phyloP scores from a whole-genome alignment of 352 stramenopile genomes.

The Globisporangium spiculum region DNA sequence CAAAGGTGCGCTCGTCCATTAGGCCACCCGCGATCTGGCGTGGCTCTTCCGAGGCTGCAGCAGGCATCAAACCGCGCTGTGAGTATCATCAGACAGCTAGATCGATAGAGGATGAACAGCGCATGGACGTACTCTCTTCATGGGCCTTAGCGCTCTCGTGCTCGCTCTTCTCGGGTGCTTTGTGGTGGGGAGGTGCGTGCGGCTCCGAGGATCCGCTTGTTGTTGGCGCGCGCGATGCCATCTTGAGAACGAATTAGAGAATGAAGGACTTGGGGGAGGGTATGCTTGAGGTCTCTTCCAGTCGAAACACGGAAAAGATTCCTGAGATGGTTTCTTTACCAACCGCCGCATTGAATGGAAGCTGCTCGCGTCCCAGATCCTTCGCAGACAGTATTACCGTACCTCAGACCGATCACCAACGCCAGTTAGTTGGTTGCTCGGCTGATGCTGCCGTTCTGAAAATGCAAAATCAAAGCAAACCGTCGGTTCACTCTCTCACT shows the following conservation, averaged over 20 bases:
- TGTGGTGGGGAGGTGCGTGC: not conserved
- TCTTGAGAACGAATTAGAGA: not conserved
- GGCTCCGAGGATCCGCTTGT: conserved; percentile 13
- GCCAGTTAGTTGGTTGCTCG: not conserved
- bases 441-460: too few relatives aligned
- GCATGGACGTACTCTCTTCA: not conserved
- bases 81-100: not conserved
- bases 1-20: conserved; percentile 6
- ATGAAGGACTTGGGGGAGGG: not conserved
- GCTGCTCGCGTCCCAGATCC: not conserved
- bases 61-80: not conserved
- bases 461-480: too few relatives aligned
- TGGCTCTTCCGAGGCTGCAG: not conserved
- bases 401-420: not conserved
- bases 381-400: not conserved
- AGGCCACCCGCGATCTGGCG: not conserved
- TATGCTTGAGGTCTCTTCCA: not conserved
- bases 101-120: not conserved
- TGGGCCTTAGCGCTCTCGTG: not conserved
- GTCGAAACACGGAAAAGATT: not conserved
- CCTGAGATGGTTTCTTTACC: not conserved
- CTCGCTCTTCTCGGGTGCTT: conserved; percentile 3
- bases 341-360: not conserved
- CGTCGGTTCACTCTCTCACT: too few relatives aligned
- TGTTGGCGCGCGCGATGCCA: conserved; percentile 9